phyloP scores from a whole-genome alignment of 495 filamentous ascomycete genomes.

The Trichodelitschia bisporula region DNA sequence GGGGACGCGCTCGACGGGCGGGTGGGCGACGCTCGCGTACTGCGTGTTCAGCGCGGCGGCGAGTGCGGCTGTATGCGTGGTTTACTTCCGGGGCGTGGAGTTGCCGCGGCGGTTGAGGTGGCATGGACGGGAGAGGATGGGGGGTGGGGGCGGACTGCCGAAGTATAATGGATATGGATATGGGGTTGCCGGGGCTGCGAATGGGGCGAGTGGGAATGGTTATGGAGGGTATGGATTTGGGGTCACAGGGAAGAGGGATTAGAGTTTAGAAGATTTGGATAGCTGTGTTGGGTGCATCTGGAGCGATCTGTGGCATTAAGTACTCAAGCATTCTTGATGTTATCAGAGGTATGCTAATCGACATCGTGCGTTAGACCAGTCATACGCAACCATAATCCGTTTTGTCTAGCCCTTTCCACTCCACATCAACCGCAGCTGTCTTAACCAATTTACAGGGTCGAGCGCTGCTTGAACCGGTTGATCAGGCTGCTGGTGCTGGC shows the following conservation, averaged over 20 bases:
- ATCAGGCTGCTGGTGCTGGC: constrained; percentile 69
- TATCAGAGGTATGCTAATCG: too few relatives aligned
- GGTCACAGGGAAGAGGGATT: too few relatives aligned
- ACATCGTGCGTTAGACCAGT: too few relatives aligned
- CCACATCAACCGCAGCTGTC: too few relatives aligned
- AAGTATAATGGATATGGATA: constrained; percentile 15
- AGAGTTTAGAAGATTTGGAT: too few relatives aligned
- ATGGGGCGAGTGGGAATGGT: constrained; percentile 5
- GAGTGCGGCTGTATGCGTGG: constrained; percentile 25
- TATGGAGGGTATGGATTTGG: too few relatives aligned
- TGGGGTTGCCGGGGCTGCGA: constrained; percentile 13
- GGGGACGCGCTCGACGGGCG: constrained; percentile 42
- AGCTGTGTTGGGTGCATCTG: too few relatives aligned
- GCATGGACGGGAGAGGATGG: constrained; percentile 16
- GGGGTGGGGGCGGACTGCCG: constrained; percentile 4
- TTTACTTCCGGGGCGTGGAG: constrained; percentile 38
- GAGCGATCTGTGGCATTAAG: too few relatives aligned
- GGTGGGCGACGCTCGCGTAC: constrained; percentile 40
- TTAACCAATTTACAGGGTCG: constrained; percentile 15
- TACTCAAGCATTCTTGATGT: too few relatives aligned
- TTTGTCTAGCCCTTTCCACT: too few relatives aligned
- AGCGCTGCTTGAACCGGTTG: constrained; percentile 57
- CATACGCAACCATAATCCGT: too few relatives aligned
- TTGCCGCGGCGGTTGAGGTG: constrained; percentile 24
- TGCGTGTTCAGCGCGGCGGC: constrained; percentile 31